Percentiles rank a stretch among this genome's conserved stretches.
These are phyloP conservation scores for Pichia exigua DNA, from an alignment of 805 yeast species.

Conservation along the genomic window DNA sequence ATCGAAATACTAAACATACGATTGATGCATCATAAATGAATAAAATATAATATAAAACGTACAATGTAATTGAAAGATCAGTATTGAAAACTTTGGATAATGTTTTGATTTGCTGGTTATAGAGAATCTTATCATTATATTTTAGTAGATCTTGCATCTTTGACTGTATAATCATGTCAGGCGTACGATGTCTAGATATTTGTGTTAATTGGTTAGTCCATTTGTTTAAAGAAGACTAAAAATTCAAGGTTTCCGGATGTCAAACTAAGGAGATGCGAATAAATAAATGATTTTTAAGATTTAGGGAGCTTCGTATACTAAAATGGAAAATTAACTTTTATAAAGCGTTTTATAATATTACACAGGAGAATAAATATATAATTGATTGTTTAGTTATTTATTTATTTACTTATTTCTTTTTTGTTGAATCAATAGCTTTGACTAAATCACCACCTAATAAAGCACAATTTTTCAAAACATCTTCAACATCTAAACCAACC, in stretches of 20 bases:
- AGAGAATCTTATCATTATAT: neutral
- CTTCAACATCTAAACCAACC: constrained; percentile 25
- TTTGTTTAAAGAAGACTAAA: no score
- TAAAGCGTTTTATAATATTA: neutral
- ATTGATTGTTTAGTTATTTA: no score
- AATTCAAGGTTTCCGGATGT: neutral
- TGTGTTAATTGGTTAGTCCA: neutral
- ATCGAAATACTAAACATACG: neutral
- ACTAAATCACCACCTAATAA: constrained; percentile 59
- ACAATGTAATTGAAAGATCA: constrained; percentile 1
- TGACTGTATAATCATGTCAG: constrained; percentile 2
- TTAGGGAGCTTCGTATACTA: no score
- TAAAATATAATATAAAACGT: constrained; percentile 6
- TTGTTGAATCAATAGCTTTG: constrained; percentile 5
- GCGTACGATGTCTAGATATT: neutral
- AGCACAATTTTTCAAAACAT: constrained; percentile 9
- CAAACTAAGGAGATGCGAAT: neutral
- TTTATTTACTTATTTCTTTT: neutral
- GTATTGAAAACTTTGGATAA: neutral
- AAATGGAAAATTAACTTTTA: neutral
- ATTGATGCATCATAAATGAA: constrained; percentile 11
- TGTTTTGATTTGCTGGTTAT: constrained; percentile 1
- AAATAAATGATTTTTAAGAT: neutral
- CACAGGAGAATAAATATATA: neutral
- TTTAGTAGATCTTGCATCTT: neutral